Percentiles rank a stretch among this genome's conserved stretches.
These are phyloP conservation scores for Leishmania major DNA, from an alignment of 208 protist genomes.

Conservation along the genomic window DNA sequence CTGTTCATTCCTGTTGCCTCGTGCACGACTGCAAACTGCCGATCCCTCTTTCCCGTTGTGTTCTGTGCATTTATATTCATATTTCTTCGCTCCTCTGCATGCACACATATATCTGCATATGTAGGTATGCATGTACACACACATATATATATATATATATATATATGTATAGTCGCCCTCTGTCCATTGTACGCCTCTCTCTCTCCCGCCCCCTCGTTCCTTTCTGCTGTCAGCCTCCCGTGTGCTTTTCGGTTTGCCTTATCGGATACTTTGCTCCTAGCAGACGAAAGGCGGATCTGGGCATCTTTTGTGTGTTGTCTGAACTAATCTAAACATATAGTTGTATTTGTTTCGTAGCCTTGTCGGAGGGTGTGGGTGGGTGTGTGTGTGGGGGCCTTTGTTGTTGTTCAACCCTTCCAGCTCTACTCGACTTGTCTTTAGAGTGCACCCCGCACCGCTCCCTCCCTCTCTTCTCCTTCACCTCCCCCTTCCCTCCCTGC, in stretches of 20 bases:
- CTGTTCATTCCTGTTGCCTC: no score
- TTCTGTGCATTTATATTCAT: not conserved
- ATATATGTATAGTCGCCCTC: no score
- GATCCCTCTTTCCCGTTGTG: not conserved
- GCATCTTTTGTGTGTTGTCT: not conserved
- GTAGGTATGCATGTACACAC: no score
- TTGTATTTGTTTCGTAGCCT: not conserved
- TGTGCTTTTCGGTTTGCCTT: not conserved
- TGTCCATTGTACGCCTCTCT: not conserved
- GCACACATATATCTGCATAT: no score
- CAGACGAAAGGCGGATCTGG: not conserved
- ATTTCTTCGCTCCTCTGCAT: not conserved
- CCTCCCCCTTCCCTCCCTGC: not conserved
- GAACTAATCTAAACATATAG: not conserved
- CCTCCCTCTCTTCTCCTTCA: not conserved
- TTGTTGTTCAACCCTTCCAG: not conserved
- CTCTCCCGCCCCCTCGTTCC: not conserved
- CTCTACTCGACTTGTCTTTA: not conserved
- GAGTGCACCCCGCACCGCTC: not conserved
- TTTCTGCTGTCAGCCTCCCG: not conserved
- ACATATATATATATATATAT: no score
- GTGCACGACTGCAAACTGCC: not conserved
- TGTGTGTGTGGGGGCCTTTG: not conserved
- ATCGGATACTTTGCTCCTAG: not conserved
- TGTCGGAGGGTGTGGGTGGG: not conserved